Conservation (phyloP, 768 basidiomycete genomes). For the Pleurotus eryngii region DNA sequence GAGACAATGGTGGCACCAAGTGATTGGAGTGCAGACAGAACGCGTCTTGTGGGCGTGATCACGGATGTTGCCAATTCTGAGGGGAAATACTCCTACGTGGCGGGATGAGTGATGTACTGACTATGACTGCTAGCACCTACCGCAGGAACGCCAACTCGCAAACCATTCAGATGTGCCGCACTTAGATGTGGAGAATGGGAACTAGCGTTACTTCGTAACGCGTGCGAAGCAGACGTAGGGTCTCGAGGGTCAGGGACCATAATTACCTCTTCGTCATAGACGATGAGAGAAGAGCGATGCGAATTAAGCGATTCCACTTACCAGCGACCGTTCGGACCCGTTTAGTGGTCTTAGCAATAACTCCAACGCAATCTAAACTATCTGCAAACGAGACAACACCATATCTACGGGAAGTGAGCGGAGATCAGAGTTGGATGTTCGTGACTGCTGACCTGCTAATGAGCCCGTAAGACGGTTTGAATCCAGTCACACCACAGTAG, state of each 20-base stretch:
- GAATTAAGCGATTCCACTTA: constrained; percentile 29
- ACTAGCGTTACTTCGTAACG: constrained; percentile 26
- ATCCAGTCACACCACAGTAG: constrained; percentile 87
- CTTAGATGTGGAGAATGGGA: not conserved
- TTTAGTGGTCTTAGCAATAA: constrained; percentile 58
- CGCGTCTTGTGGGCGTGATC: constrained; percentile 38
- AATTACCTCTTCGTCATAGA: constrained; percentile 31
- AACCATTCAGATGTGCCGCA: constrained; percentile 24
- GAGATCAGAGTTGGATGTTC: no score
- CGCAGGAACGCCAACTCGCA: constrained; percentile 76
- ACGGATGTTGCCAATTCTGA: constrained; percentile 51
- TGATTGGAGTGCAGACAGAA: constrained; percentile 35
- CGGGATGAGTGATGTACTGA: constrained; percentile 13
- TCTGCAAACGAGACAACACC: constrained; percentile 94
- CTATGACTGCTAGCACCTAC: constrained; percentile 28
- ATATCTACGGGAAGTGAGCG: constrained; percentile 46
- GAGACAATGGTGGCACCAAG: constrained; percentile 68
- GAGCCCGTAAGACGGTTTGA: constrained; percentile 95
- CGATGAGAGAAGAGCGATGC: not conserved
- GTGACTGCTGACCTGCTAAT: constrained; percentile 62
- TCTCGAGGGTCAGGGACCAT: constrained; percentile 65
- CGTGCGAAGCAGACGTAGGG: constrained; percentile 61
- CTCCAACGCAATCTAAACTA: constrained; percentile 90
- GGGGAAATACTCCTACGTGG: constrained; percentile 76
- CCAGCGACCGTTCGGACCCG: constrained; percentile 59